A percentile compares a stretch with the other conserved stretches of the same genome.
Conservation (phyloP, 2,329 filamentous ascomycete species). For the Aspergillus quadricinctus region DNA sequence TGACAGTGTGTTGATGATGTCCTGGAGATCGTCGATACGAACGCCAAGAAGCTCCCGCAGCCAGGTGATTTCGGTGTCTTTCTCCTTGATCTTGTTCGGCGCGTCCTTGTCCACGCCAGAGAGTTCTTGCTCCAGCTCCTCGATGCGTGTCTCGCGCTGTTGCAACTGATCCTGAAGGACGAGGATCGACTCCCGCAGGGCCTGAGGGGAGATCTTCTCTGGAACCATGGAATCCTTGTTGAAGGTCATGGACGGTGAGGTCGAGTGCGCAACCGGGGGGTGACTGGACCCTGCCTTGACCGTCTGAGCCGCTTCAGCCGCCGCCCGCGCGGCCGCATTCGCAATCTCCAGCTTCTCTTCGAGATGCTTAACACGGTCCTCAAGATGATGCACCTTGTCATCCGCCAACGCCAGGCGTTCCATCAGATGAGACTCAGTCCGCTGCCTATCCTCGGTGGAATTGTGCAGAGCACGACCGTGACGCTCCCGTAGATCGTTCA, state of each 20-base stretch:
- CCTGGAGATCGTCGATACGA: slow-evolving; percentile 83
- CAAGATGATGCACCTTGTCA: slow-evolving; percentile 77
- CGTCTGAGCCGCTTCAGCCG: slow-evolving; percentile 68
- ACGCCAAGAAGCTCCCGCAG: slow-evolving; percentile 88
- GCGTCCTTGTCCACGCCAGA: slow-evolving; percentile 70
- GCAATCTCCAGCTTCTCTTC: slow-evolving; percentile 90
- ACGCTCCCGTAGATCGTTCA: slow-evolving; percentile 71
- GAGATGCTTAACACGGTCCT: slow-evolving; percentile 77
- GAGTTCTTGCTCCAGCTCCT: slow-evolving; percentile 73
- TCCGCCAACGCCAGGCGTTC: slow-evolving; percentile 78
- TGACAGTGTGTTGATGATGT: slow-evolving; percentile 78
- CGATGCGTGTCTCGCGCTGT: slow-evolving; percentile 84
- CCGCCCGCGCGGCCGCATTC: slow-evolving; percentile 79
- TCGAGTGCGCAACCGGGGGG: slow-evolving; percentile 39
- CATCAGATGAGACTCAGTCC: slow-evolving; percentile 71
- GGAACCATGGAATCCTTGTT: slow-evolving; percentile 51
- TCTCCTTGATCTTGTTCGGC: slow-evolving; percentile 77
- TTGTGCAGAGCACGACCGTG: slow-evolving; percentile 71
- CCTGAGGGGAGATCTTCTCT: slow-evolving; percentile 89
- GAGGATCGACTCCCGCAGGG: slow-evolving; percentile 90
- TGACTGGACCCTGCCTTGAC: slow-evolving; percentile 43
- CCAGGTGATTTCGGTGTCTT: slow-evolving; percentile 92
- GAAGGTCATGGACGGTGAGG: slow-evolving; percentile 46
- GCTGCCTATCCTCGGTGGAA: slow-evolving; percentile 74
- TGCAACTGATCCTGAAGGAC: slow-evolving; percentile 96